Percentiles rank a stretch among this genome's conserved stretches.
Conservation (phyloP, 805 yeast genomes). For the Hanseniaspora mollemarum region DNA sequence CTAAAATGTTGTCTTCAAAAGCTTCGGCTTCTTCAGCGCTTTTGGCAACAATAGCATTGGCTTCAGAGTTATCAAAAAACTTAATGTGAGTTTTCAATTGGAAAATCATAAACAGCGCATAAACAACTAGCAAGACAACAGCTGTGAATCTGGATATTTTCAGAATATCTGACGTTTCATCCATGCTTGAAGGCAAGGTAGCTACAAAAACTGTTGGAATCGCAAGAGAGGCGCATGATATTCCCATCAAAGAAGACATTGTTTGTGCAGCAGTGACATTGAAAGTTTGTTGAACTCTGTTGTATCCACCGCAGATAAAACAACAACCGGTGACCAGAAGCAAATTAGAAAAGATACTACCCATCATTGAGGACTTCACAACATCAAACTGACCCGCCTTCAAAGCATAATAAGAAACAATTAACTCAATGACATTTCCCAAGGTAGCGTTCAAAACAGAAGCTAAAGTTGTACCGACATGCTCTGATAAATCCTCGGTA, state of each 20-base stretch:
- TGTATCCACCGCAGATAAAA: conserved; percentile 83
- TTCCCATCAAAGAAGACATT: conserved; percentile 86
- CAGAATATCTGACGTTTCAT: conserved; percentile 40
- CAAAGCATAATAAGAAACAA: conserved; percentile 85
- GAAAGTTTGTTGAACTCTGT: conserved; percentile 73
- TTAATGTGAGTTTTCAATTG: conserved; percentile 78
- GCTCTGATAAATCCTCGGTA: conserved; percentile 80
- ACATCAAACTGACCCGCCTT: conserved; percentile 76
- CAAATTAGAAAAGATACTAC: conserved; percentile 80
- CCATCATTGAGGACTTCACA: conserved; percentile 95
- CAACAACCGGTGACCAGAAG: conserved; percentile 90
- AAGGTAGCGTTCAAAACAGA: conserved; percentile 92
- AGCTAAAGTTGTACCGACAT: conserved; percentile 85
- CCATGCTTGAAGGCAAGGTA: conserved; percentile 42
- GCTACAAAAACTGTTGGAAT: conserved; percentile 96
- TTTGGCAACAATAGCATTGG: conserved; percentile 21
- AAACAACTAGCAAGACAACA: conserved; percentile 61
- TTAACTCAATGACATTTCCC: conserved; percentile 95
- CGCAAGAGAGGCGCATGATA: conserved; percentile 76
- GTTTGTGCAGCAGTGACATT: conserved; percentile 97
- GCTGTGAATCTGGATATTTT: conserved; percentile 78
- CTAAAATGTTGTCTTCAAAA: conserved; percentile 27
- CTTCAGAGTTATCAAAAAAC: conserved; percentile 51
- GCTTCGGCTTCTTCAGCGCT: conserved; percentile 4
- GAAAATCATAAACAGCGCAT: conserved; percentile 68